Evolutionary conservation across 371 early-diverging fungal genomes (phyloP), one percentile per base, ranked within the genome.

Genomic region (Chytridium lagenaria): DNA sequence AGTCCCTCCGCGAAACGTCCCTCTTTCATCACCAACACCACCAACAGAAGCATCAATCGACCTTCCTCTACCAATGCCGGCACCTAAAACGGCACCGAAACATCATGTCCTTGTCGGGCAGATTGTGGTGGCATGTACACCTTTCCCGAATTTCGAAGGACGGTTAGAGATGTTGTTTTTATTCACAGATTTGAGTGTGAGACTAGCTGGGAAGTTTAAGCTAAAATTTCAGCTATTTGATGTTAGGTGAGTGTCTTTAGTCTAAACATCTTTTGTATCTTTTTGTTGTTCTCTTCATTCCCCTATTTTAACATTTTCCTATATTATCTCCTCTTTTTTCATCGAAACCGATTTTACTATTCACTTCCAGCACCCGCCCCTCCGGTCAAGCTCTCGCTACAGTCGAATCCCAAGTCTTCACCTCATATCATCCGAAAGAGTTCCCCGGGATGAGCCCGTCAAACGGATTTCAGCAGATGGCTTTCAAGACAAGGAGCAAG

Each of bases 381-480:
- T 12, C 30, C 7, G 3, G 61, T 16, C 30, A 12, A 5, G 61
- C 37, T 16, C 61, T 61, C 36, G 61, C 61, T 15, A 61, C 61
- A 7, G 36, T 36, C 30, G 36, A 28, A 10, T 34, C 61, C 3
- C 3, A 30, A 10, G 23, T 36, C 7, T 61, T 61, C 61, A 61
- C 34, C 3, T 61, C 61, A 3, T 61, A 34, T 23, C 61, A 28
- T 23, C 61, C 61, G 19, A 61, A 61, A 61, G 61, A 61, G 36
- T 61, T 61, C 23, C 30, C 36, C 12, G 61, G 61, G 3, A 61
- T 61, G 61, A 34, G 34, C 7, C 61, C 61, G 15, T 33, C 61
- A 3, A 61, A n/a, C 61, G 3, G 61, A 61, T 61, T 36, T 61
- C 61, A 61, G 61, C 23, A 3, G 61, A 36, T 61, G 61, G 61